Evolutionary conservation across 1,284 basidiomycete genomes (phyloP).

Genomic region (Fistulina hepatica): DNA sequence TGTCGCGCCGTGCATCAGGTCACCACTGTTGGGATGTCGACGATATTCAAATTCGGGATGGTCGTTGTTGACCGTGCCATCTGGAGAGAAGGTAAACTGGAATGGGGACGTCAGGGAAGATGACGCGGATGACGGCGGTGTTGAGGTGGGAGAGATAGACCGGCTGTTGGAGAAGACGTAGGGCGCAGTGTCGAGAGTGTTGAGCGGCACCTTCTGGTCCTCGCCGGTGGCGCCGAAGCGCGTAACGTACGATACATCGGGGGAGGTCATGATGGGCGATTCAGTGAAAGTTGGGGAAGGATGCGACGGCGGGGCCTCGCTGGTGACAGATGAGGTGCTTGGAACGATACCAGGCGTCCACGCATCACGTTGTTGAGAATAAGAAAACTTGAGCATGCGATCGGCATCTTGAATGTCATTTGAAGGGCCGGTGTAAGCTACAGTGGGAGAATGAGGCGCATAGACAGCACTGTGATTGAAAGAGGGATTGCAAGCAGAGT

Average conservation of each 20-base stretch:
- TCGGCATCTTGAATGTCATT: no score
- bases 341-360: neutral
- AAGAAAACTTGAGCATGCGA: neutral
- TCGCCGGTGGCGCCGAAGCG: slow-evolving; percentile 47
- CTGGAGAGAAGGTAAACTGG: slow-evolving; percentile 50
- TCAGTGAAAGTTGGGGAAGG: slow-evolving; percentile 43
- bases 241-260: slow-evolving; percentile 42
- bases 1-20: slow-evolving; percentile 57
- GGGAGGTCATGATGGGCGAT: slow-evolving; percentile 47
- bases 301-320: slow-evolving; percentile 35
- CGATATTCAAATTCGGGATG: slow-evolving; percentile 55
- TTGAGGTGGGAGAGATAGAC: slow-evolving; percentile 61
- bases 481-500: no score
- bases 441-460: no score
- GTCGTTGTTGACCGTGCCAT: slow-evolving; percentile 40
- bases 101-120: slow-evolving; percentile 53
- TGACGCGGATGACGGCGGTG: slow-evolving; percentile 55
- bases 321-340: slow-evolving; percentile 25
- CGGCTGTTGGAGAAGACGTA: slow-evolving; percentile 60
- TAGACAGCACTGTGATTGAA: no score
- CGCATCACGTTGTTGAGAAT: neutral
- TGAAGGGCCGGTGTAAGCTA: no score
- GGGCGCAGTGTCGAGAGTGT: slow-evolving; percentile 40
- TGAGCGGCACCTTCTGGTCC: slow-evolving; percentile 50
- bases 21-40: slow-evolving; percentile 39